Evolutionary conservation across 306 rosid genomes (phyloP), one percentile per base, ranked within the genome.

Genomic region (Cicer cuneatum): DNA sequence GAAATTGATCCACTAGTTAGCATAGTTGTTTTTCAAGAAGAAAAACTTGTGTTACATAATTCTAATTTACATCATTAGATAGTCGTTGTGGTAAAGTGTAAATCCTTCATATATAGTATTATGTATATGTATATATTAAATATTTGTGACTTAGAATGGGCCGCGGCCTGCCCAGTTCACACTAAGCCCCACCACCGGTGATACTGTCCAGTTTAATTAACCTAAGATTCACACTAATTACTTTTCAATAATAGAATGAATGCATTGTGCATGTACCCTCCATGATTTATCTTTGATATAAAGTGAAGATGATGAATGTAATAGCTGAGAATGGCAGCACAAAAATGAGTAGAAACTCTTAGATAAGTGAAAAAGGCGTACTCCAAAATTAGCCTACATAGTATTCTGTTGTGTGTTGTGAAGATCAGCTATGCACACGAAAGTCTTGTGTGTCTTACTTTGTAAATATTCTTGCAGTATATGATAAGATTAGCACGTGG

Each of bases 381-480:
- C 24, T 0, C 13, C 47, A 39, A 75, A 49, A 75, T 69, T 69
- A 35, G 5, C 69, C 33, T 7, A 39, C 5, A 66, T 74, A 60
- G 80, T 53, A 56, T 70, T 73, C 60, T 49, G 59, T 62, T 81
- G 69, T 14, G 60, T 2, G 5, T 12, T 42, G 39, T 71, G 52
- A 76, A 54, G 35, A 63, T 81, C 57, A 71, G 57, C 70, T 75
- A 57, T 56, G 79, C 77, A 82, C 80, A 82, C 82, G 72, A 66
- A 71, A 76, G 71, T 77, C 2, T 29, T 66, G 66, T 68, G 82
- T 46, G 48, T 38, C 61, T 46, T 24, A n/a, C 15, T 49, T 64
- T 37, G 37, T 37, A 58, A 47, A 21, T 33, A 52, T 43, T 52
- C 42, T 63, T 45, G 69, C 74, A 70, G 21, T 29, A 19, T 56